Evolutionary conservation across 257 asterid species (phyloP).

Genomic region (Striga asiatica): DNA sequence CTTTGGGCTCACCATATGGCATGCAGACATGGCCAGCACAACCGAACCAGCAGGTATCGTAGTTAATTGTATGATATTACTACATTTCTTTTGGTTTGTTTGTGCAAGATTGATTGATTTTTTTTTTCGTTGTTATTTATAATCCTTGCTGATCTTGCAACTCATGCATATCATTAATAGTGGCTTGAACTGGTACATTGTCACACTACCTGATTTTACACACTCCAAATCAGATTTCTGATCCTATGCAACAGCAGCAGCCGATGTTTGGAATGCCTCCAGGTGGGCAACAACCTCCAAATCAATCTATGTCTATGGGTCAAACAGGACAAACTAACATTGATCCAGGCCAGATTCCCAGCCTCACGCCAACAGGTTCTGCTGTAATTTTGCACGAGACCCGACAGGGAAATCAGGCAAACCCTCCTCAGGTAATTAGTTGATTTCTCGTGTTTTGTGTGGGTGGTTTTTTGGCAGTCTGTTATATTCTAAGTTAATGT

Average conservation of each 20-base stretch:
- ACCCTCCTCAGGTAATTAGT: conserved; percentile 78
- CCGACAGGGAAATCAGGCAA: conserved; percentile 83
- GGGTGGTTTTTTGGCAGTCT: neutral
- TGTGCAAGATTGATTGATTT: neutral
- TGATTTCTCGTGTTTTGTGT: neutral
- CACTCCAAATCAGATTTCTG: too few relatives aligned
- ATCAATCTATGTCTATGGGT: conserved; percentile 55
- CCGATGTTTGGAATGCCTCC: conserved; percentile 74
- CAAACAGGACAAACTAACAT: conserved; percentile 64
- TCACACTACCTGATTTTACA: too few relatives aligned
- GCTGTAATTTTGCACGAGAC: conserved; percentile 66
- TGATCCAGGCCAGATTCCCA: conserved; percentile 86
- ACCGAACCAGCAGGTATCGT: conserved; percentile 58
- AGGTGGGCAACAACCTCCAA: conserved; percentile 28
- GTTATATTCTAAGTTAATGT: conserved; percentile 11
- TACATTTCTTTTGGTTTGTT: too few relatives aligned
- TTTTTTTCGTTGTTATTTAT: conserved; percentile 4
- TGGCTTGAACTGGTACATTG: conserved; percentile 15
- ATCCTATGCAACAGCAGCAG: conserved; percentile 44
- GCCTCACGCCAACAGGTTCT: conserved; percentile 53
- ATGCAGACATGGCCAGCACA: conserved; percentile 61
- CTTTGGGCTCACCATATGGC: conserved; percentile 54
- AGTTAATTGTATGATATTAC: conserved; percentile 5
- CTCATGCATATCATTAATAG: neutral
- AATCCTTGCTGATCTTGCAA: too few relatives aligned